Conservation (phyloP, 2,329 filamentous ascomycete species). For the Leptographium galeiforme region DNA sequence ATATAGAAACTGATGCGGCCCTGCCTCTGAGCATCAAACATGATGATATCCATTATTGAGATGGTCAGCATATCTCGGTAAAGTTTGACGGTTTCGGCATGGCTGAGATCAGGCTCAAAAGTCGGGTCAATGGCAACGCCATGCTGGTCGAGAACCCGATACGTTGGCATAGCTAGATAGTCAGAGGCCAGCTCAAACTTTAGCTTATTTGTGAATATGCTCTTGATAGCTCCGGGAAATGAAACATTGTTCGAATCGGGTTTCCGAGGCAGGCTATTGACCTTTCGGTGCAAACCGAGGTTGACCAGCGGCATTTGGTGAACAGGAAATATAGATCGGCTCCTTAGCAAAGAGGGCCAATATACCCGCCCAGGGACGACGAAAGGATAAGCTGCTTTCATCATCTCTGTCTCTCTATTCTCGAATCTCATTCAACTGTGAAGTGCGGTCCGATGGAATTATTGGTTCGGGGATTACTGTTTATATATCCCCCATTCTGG, state of each 20-base stretch:
- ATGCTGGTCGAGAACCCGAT: conserved; percentile 81
- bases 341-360: neutral
- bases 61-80: conserved; percentile 54
- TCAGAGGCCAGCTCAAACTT: conserved; percentile 62
- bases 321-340: neutral
- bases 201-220: conserved; percentile 73
- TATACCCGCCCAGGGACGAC: neutral
- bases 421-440: neutral
- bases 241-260: conserved; percentile 43
- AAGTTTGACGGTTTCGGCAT: conserved; percentile 45
- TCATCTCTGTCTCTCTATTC: neutral
- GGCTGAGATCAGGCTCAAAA: conserved; percentile 54
- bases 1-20: conserved; percentile 95
- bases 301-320: neutral
- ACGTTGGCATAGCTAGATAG: conserved; percentile 71
- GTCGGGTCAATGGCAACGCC: conserved; percentile 67
- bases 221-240: conserved; percentile 95
- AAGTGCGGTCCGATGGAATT: neutral
- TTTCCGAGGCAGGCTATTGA: conserved; percentile 40
- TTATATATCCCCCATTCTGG: too few species aligned
- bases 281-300: conserved; percentile 10
- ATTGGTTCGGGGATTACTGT: neutral
- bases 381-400: neutral
- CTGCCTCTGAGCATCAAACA: conserved; percentile 96
- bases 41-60: conserved; percentile 87